Evolutionary conservation across 108 stramenopile species (phyloP).

Genomic region (Cylindrotheca closterium): DNA sequence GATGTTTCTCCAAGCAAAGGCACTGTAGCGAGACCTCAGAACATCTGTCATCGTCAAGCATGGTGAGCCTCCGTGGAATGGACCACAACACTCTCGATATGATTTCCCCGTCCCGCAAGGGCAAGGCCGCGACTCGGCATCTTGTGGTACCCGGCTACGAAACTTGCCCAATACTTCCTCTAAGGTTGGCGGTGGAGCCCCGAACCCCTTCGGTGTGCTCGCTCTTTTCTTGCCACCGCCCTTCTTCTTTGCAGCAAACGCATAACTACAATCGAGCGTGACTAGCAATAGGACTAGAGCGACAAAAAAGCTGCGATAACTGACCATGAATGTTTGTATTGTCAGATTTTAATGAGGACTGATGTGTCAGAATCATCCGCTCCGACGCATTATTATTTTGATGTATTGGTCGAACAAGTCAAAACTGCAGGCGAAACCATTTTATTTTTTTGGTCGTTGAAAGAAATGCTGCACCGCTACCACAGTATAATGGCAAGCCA

Average conservation of each 20-base stretch:
- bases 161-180: slow-evolving; percentile 50
- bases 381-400: too few species aligned
- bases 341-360: too few species aligned
- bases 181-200: slow-evolving; percentile 46
- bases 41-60: slow-evolving; percentile 42
- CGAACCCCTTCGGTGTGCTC: slow-evolving; percentile 54
- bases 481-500: too few species aligned
- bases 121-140: slow-evolving; percentile 45
- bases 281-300: not conserved
- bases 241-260: slow-evolving; percentile 10
- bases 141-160: slow-evolving; percentile 50
- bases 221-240: not conserved
- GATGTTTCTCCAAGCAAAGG: slow-evolving; percentile 58
- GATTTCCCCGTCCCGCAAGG: slow-evolving; percentile 47
- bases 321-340: too few species aligned
- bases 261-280: not conserved
- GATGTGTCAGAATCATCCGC: too few species aligned
- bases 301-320: too few species aligned
- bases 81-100: slow-evolving; percentile 62
- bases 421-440: too few species aligned
- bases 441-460: too few species aligned
- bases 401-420: too few species aligned
- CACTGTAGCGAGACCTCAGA: slow-evolving; percentile 60
- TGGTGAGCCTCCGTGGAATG: slow-evolving; percentile 37
- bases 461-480: too few species aligned